Percentiles rank a stretch among this genome's conserved stretches.
These are phyloP conservation scores for Theileria parva DNA, from an alignment of 169 alveolate genomes.

Conservation along the genomic window DNA sequence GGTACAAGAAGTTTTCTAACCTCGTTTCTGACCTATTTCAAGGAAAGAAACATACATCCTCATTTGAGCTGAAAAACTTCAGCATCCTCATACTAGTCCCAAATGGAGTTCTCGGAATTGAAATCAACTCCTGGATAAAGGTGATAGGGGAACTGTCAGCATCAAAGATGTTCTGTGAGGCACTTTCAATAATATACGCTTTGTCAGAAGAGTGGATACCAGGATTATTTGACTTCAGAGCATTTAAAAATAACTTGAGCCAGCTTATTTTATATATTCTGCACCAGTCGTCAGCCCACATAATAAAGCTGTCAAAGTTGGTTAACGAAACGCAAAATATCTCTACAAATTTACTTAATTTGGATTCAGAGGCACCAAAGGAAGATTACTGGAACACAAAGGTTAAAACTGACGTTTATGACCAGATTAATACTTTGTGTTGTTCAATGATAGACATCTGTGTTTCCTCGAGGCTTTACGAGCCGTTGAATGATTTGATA, in stretches of 20 bases:
- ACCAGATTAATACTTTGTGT: constrained; percentile 49
- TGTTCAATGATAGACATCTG: constrained; percentile 57
- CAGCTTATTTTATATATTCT: constrained; percentile 46
- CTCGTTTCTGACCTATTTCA: constrained; percentile 54
- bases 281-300: constrained; percentile 66
- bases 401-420: constrained; percentile 44
- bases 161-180: constrained; percentile 44
- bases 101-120: constrained; percentile 37
- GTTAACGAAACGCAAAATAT: constrained; percentile 17
- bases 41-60: constrained; percentile 23
- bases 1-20: constrained; percentile 60
- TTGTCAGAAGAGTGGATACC: constrained; percentile 37
- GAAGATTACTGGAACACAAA: constrained; percentile 47
- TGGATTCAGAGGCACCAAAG: constrained; percentile 1
- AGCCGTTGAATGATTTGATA: constrained; percentile 44
- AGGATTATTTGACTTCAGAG: constrained; percentile 54
- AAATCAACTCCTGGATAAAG: constrained; percentile 62
- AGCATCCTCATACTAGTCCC: constrained; percentile 28
- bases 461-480: constrained; percentile 34
- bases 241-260: constrained; percentile 40
- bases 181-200: constrained; percentile 42
- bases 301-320: constrained; percentile 46
- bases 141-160: constrained; percentile 55
- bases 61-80: constrained; percentile 42
- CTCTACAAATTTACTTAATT: constrained; percentile 20